Base-by-base conservation (phyloP, 1,284 basidiomycete genomes). In the Amylostereum areolatum region DNA sequence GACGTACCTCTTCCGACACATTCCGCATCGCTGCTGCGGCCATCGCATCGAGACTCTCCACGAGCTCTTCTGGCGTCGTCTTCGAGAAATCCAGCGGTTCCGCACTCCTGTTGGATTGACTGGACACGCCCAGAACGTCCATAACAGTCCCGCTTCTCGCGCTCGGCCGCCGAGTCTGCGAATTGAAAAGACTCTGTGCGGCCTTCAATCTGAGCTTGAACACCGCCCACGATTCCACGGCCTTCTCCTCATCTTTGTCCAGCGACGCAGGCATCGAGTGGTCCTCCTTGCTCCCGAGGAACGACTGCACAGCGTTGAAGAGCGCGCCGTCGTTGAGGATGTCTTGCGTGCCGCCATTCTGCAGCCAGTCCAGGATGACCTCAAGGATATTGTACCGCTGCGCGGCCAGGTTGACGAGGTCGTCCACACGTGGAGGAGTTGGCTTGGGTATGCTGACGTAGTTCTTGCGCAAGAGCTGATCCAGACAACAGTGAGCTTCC, bases 31-130 rank as follows among this genome's bases (percentile, higher is more conserved):
- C 80, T 34, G 85, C 83, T 50, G 70, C 70, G 1, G 80, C 83
- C 80, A 90, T 86, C 1, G 81, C 77, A 57, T 91, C 85, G 51
- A 91, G 55, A 55, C 80, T 83, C 51, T 81, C 80, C 25, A 90
- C 85, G 35, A 91, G 72, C 41, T 82, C 79, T 54, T 85, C 84
- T 0, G 83, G 73, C 43, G 74, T 71, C 49, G 83, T 66, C n/a
- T 70, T 71, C 61, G 90, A 87, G 29, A 90, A 64, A 58, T 85
- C 78, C 2, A 84, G 85, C 18, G 79, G 69, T 28, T 83, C 76
- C 39, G 75, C 75, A 50, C 79, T 72, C 51, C 67, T 73, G 39
- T 69, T 68, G 12, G 57, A 49, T 48, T 35, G 59, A 55, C 32
- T 54, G 35, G 55, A 57, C 43, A 58, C 58, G 43, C 48, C 63